phyloP scores from a whole-genome alignment of 2,329 filamentous ascomycete species.

The Aspergillus transmontanensis region DNA sequence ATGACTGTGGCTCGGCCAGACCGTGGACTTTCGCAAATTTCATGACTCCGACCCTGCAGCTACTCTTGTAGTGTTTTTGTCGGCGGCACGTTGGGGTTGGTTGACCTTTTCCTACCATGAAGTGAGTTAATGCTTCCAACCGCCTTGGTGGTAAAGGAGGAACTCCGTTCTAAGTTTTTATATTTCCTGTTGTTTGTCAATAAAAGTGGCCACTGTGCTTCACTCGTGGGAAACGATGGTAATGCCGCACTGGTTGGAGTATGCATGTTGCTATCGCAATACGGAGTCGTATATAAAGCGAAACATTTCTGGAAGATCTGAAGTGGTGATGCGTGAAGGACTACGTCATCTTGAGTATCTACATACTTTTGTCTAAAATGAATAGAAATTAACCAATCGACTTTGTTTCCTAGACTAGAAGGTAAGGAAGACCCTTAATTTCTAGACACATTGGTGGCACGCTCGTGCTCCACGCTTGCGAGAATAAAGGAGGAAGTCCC shows the following conservation, averaged over 20 bases:
- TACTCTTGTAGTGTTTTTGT: not conserved
- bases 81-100: not conserved
- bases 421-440: not conserved
- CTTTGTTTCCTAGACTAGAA: not conserved
- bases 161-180: accelerated
- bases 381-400: not conserved
- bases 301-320: not conserved
- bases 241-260: no score
- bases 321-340: not conserved
- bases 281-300: not conserved
- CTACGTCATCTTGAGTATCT: not conserved
- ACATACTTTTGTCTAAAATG: not conserved
- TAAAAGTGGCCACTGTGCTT: no score
- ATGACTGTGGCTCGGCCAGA: not conserved
- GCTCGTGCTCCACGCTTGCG: conserved; percentile 30
- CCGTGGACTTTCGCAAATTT: no score
- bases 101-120: not conserved
- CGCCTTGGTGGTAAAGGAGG: no score
- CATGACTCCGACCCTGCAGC: not conserved
- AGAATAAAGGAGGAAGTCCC: conserved; percentile 29
- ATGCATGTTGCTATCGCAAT: not conserved
- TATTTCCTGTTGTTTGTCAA: no score
- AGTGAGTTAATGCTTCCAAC: no score
- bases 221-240: no score
- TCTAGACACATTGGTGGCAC: not conserved